A percentile compares a stretch with the other conserved stretches of the same genome.
These are phyloP conservation scores for Acanthamoeba divionensis DNA, from an alignment of 208 protist species.

Conservation along the genomic window DNA sequence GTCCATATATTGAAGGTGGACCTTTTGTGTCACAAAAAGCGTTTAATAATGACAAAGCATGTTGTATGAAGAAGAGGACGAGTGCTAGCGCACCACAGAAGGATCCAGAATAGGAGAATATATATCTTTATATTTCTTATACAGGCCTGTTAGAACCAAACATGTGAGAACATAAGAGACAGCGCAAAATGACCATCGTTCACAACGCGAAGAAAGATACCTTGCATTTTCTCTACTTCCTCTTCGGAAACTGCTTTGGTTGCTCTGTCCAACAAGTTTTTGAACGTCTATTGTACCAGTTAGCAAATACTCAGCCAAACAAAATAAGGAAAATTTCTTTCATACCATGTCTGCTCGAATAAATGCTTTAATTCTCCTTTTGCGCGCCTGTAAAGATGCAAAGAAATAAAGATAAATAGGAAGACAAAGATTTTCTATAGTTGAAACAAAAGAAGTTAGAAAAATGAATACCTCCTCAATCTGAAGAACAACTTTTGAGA, in stretches of 20 bases:
- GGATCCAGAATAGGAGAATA: neutral
- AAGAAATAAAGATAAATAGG: neutral
- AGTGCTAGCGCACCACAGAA: neutral
- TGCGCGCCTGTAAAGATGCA: neutral
- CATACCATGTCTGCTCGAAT: conserved; percentile 9
- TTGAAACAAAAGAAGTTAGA: neutral
- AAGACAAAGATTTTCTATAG: neutral
- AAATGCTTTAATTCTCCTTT: conserved; percentile 28
- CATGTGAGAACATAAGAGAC: neutral
- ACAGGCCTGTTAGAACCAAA: neutral
- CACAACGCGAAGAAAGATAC: no score
- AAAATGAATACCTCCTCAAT: neutral
- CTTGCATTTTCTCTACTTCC: no score
- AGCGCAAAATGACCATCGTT: no score
- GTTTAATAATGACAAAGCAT: no score
- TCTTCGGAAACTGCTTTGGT: no score
- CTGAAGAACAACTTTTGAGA: conserved; percentile 15
- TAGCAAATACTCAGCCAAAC: neutral
- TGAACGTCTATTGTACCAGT: neutral
- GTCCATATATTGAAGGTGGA: no score
- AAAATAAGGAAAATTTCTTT: neutral
- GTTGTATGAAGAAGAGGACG: no score
- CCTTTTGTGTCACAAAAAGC: no score
- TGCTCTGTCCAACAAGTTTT: conserved; percentile 20
- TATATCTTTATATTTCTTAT: neutral